A percentile compares a stretch with the other conserved stretches of the same genome.
Evolutionary conservation across 2,329 filamentous ascomycete genomes (phyloP).

Genomic region (Setomelanomma holmii): DNA sequence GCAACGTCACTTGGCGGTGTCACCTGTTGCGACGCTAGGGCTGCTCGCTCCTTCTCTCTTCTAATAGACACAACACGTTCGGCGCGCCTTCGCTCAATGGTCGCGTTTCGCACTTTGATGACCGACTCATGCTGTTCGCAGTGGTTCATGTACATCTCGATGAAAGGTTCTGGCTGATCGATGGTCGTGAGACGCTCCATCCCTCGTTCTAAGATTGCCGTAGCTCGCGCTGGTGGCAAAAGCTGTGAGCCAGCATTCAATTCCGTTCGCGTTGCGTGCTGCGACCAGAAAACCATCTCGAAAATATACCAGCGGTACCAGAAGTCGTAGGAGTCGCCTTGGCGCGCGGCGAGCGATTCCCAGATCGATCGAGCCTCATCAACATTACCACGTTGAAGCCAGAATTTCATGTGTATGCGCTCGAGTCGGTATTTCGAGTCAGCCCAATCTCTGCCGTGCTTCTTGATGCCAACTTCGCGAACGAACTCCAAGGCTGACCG

Average conservation of each 20-base stretch:
- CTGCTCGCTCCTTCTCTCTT: slow-evolving; percentile 70
- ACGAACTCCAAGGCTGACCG: slow-evolving; percentile 86
- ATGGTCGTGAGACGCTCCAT: slow-evolving; percentile 65
- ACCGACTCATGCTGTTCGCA: slow-evolving; percentile 91
- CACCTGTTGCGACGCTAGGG: slow-evolving; percentile 37
- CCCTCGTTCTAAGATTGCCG: slow-evolving; percentile 76
- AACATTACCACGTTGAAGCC: slow-evolving; percentile 81
- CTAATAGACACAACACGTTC: slow-evolving; percentile 57
- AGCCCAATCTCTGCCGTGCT: slow-evolving; percentile 77
- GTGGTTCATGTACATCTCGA: slow-evolving; percentile 77
- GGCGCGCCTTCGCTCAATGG: slow-evolving; percentile 75
- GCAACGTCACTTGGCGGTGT: slow-evolving; percentile 20
- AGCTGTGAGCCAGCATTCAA: slow-evolving; percentile 56
- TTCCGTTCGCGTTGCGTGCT: slow-evolving; percentile 60
- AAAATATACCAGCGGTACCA: slow-evolving; percentile 93
- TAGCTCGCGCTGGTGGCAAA: slow-evolving; percentile 73
- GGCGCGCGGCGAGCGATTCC: slow-evolving; percentile 72
- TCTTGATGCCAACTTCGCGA: slow-evolving; percentile 75
- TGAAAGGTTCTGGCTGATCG: slow-evolving; percentile 78
- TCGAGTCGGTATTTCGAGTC: slow-evolving; percentile 90
- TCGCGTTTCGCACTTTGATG: slow-evolving; percentile 73
- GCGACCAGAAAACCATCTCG: slow-evolving; percentile 79
- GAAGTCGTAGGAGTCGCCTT: slow-evolving; percentile 85
- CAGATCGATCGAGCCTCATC: slow-evolving; percentile 80
- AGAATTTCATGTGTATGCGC: slow-evolving; percentile 88